Base-by-base conservation (phyloP, 2,329 filamentous ascomycete species). In the Aspergillus aculeatus region DNA sequence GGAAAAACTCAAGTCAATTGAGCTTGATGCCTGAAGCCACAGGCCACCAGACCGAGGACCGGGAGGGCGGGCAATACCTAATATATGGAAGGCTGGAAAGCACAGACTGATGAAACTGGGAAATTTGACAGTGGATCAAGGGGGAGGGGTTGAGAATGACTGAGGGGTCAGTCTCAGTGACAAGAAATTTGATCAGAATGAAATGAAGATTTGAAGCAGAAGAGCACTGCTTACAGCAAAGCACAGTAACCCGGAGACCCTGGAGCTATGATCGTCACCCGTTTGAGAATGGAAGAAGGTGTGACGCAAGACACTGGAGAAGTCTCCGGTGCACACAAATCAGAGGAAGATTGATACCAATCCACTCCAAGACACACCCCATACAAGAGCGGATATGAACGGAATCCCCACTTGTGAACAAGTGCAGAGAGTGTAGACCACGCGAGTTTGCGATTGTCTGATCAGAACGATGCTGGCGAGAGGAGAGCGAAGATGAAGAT, bases 301-400 rank as follows among this genome's bases (percentile, higher is more conserved):
- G 52, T 54, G 52, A 54, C 52, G 52, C 52, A 54, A 54, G 52
- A 54, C 44, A 32, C 16, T 26, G n/a, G 19, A 52, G 50, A 23
- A 52, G n/a, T 21, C 14, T 23, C 41, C 26, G 48, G 38, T 47
- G 32, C 26, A 55, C 26, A 47, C 53, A 47, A 55, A 55, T 55
- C 53, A 47, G 53, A 48, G n/a, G 7, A n/a, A n/a, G 38, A 32
- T 19, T 11, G 53, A 55, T 55, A 21, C 53, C 53, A 47, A 32
- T 31, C 41, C 38, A 16, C 6, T 9, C 38, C 16, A 29, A 29
- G 26, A 29, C 16, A 44, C 38, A 7, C 14, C 16, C 38, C 14
- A 23, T 14, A 26, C 16, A 2, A 12, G 23, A n/a, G 48, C 24
- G 48, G 24, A 24, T 50, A 16, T 29, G 48, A 31, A n/a, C 14